Percentiles rank a stretch among this genome's conserved stretches.
Conservation (phyloP, 371 early-diverging fungal genomes). For the Mucor velutinosus region DNA sequence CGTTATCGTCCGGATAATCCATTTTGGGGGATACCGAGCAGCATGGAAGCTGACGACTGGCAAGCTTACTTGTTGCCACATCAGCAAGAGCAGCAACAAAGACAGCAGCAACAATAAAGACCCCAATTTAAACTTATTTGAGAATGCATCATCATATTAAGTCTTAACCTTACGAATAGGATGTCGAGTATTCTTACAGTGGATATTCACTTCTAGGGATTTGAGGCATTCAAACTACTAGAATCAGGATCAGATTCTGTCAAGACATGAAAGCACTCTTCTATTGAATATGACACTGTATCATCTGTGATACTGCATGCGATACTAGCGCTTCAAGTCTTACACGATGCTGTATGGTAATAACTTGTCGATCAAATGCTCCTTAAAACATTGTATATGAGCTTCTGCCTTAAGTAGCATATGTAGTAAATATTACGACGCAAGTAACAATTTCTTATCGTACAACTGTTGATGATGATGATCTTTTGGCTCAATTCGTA, state of each 20-base stretch:
- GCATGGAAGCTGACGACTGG: constrained; percentile 44
- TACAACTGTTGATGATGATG: not conserved
- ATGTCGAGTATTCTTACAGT: not conserved
- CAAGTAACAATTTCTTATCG: not conserved
- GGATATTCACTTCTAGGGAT: too few relatives aligned
- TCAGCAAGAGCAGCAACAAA: constrained; percentile 3
- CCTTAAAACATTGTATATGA: not conserved
- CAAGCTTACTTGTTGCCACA: constrained; percentile 27
- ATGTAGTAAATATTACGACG: not conserved
- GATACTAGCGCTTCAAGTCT: too few relatives aligned
- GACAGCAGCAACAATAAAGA: constrained; percentile 1
- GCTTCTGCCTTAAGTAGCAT: not conserved
- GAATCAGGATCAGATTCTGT: too few relatives aligned
- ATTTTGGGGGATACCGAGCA: constrained; percentile 49
- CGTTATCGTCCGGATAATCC: constrained; percentile 41
- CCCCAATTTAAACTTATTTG: not conserved
- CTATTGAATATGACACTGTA: too few relatives aligned
- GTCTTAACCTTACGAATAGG: not conserved
- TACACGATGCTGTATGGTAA: not conserved
- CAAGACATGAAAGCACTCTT: too few relatives aligned
- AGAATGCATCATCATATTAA: not conserved
- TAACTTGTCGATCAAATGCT: not conserved
- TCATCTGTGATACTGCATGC: too few relatives aligned
- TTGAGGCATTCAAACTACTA: too few relatives aligned
- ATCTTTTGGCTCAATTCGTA: not conserved